These are phyloP conservation scores for Yamadazyma laniorum DNA, from an alignment of 805 yeast species.

Conservation along the genomic window DNA sequence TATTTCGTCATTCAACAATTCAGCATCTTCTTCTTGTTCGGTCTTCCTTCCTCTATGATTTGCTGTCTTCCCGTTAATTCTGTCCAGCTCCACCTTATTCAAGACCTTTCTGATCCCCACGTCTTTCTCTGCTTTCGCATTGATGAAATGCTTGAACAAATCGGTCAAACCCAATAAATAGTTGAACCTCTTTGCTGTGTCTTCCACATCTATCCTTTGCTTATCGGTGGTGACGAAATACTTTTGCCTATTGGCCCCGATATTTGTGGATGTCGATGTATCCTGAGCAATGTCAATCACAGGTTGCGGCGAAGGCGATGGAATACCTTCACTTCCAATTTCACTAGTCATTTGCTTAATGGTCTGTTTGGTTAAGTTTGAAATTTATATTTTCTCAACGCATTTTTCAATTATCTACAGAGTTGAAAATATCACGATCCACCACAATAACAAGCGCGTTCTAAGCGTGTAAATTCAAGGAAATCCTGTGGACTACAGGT, in stretches of 20 bases:
- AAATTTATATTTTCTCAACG: slow-evolving; percentile 1
- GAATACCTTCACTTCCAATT: background rate
- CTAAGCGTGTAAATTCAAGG: no score
- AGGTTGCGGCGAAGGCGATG: slow-evolving; percentile 4
- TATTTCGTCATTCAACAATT: slow-evolving; percentile 79
- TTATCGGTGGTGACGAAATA: slow-evolving; percentile 37
- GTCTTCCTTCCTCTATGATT: slow-evolving; percentile 72
- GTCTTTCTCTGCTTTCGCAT: slow-evolving; percentile 62
- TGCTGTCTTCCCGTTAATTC: slow-evolving; percentile 12
- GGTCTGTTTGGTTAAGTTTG: no score
- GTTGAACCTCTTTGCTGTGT: slow-evolving; percentile 64
- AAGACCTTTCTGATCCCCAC: slow-evolving; percentile 53
- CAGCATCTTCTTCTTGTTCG: slow-evolving; percentile 95
- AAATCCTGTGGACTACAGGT: no score
- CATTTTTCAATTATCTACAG: no score
- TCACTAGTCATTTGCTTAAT: slow-evolving; percentile 1
- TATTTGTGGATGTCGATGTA: slow-evolving; percentile 6
- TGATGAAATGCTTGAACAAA: slow-evolving; percentile 66
- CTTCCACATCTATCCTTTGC: slow-evolving; percentile 49
- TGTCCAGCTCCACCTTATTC: slow-evolving; percentile 26
- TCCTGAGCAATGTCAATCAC: background rate
- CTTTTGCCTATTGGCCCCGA: slow-evolving; percentile 14
- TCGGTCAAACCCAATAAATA: slow-evolving; percentile 65
- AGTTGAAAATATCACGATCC: no score
- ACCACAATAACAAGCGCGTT: no score